phyloP scores from a whole-genome alignment of 2,329 filamentous ascomycete species.

The Nemania sp. region DNA sequence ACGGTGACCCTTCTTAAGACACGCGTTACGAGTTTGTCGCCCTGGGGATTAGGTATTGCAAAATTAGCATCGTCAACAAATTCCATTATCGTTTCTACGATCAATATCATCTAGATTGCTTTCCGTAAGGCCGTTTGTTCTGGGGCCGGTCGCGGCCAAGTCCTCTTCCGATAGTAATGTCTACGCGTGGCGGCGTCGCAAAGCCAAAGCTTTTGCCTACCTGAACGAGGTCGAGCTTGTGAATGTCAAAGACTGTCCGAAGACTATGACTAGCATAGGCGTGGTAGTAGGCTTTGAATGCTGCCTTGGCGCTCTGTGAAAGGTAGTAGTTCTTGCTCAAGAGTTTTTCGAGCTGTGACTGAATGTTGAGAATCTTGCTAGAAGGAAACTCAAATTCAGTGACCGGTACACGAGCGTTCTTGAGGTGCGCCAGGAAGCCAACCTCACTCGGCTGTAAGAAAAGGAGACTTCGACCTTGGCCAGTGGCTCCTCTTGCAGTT shows the following conservation, averaged over 20 bases:
- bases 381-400: constrained; percentile 96
- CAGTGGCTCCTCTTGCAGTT: constrained; percentile 85
- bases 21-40: neutral
- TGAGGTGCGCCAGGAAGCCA: constrained; percentile 90
- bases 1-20: neutral
- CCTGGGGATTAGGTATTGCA: neutral
- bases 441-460: constrained; percentile 94
- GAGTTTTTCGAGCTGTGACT: constrained; percentile 92
- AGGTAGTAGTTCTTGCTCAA: constrained; percentile 97
- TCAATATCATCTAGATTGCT: constrained; percentile 1
- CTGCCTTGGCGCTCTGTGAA: constrained; percentile 79
- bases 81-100: neutral
- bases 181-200: constrained; percentile 76
- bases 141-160: constrained; percentile 1
- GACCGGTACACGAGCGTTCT: constrained; percentile 88
- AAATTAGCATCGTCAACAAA: neutral
- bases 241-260: constrained; percentile 74
- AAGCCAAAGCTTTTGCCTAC: constrained; percentile 90
- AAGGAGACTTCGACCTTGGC: constrained; percentile 88
- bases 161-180: constrained; percentile 12
- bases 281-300: constrained; percentile 83
- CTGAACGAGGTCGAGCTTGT: constrained; percentile 74
- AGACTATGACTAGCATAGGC: constrained; percentile 86
- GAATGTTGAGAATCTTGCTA: constrained; percentile 91
- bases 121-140: constrained; percentile 5